These are phyloP conservation scores for Trypanosoma rangeli DNA, from an alignment of 208 protist species.

Conservation along the genomic window DNA sequence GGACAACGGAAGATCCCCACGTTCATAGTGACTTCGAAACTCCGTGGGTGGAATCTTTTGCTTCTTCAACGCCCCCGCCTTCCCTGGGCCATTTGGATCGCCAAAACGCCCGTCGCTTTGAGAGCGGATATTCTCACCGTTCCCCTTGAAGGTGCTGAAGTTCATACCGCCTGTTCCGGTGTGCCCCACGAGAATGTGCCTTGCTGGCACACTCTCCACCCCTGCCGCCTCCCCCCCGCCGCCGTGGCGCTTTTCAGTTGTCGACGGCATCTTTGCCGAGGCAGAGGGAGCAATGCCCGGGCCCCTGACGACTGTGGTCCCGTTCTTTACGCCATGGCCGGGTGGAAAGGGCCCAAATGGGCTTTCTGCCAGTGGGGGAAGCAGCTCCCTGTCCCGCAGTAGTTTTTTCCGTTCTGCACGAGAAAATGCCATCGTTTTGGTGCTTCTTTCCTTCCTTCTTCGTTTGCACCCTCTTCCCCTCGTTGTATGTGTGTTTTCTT, in stretches of 20 bases:
- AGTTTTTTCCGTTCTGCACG: conserved; percentile 57
- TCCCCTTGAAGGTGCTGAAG: conserved; percentile 80
- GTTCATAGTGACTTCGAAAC: conserved; percentile 97
- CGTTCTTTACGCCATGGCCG: conserved; percentile 34
- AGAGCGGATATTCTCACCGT: conserved; percentile 33
- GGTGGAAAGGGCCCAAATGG: conserved; percentile 83
- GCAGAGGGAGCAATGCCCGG: conserved; percentile 11
- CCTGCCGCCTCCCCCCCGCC: conserved; percentile 2
- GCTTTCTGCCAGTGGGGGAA: conserved; percentile 79
- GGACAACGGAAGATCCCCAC: conserved; percentile 97
- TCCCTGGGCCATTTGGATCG: conserved; percentile 67
- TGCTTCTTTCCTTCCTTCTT: conserved; percentile 2
- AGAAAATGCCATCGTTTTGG: conserved; percentile 41
- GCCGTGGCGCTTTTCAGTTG: background rate
- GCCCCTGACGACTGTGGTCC: conserved; percentile 35
- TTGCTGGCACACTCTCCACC: conserved; percentile 1
- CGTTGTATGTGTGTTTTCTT: conserved; percentile 15
- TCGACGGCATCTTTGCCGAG: conserved; percentile 21
- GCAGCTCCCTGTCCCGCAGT: conserved; percentile 58
- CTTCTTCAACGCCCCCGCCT: conserved; percentile 64
- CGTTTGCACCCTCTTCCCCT: background rate
- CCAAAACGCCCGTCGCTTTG: conserved; percentile 75
- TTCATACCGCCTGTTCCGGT: conserved; percentile 82
- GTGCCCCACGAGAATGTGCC: conserved; percentile 63
- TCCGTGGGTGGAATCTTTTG: conserved; percentile 90